Percentiles rank a stretch among this genome's conserved stretches.
These are phyloP conservation scores for Olyra latifolia DNA, from an alignment of 176 grass and related monocot genomes.

Conservation along the genomic window DNA sequence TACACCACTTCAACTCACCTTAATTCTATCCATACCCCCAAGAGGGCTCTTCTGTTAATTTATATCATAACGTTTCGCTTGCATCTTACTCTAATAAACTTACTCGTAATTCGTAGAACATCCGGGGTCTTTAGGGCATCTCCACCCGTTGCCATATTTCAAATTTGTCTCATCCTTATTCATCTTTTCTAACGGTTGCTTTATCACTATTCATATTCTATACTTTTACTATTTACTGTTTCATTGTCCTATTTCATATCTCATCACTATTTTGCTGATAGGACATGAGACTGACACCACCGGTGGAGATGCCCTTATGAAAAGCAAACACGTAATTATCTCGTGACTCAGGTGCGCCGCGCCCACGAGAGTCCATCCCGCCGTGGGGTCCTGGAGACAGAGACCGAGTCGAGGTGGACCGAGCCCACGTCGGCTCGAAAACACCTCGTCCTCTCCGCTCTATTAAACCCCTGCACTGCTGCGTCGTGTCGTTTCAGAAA, in stretches of 20 bases:
- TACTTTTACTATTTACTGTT: too few species aligned
- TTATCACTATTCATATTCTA: too few species aligned
- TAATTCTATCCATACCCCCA: background rate
- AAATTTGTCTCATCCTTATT: too few species aligned
- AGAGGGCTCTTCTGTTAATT: background rate
- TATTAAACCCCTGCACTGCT: constrained; percentile 6
- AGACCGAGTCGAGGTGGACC: rapidly evolving
- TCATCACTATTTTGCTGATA: too few species aligned
- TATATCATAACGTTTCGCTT: background rate
- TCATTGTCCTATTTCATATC: too few species aligned
- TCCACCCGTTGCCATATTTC: too few species aligned
- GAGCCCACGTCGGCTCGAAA: rapidly evolving
- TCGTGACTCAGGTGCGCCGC: background rate
- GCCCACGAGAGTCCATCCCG: rapidly evolving
- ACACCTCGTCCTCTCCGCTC: background rate
- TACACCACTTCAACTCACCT: rapidly evolving
- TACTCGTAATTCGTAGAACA: too few species aligned
- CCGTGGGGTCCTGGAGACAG: rapidly evolving
- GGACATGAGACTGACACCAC: too few species aligned
- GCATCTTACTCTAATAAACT: background rate
- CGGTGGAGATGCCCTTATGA: too few species aligned
- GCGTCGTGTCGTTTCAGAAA: background rate
- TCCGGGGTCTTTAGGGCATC: too few species aligned
- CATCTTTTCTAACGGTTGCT: too few species aligned
- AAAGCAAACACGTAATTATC: background rate